These are phyloP conservation scores for Cyclanthera cordifolia DNA, from an alignment of 306 rosid genomes.

Conservation along the genomic window DNA sequence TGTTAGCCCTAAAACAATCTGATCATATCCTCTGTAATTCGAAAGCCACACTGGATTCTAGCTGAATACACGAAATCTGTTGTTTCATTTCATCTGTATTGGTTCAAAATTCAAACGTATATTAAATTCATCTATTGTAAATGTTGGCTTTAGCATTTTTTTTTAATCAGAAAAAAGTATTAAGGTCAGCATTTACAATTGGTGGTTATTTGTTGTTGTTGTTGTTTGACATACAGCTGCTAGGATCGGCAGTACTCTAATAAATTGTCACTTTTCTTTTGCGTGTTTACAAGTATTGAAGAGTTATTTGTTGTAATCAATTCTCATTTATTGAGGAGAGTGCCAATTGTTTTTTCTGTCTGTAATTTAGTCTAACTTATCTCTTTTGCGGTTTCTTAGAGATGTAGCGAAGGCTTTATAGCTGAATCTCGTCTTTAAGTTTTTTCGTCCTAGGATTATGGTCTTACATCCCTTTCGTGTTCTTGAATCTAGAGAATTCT, in stretches of 20 bases:
- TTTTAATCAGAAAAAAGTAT: no score
- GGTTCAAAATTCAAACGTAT: neutral
- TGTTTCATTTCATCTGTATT: no score
- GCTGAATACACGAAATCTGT: neutral
- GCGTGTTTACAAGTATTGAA: neutral
- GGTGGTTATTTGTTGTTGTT: neutral
- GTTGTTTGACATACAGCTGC: neutral
- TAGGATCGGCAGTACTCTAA: neutral
- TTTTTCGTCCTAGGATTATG: neutral
- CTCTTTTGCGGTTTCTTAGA: neutral
- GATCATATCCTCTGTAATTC: neutral
- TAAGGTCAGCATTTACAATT: neutral
- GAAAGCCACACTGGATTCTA: neutral
- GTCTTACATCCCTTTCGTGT: neutral
- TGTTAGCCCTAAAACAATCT: neutral
- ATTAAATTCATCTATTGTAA: no score
- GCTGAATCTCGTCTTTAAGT: neutral
- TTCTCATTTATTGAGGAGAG: constrained; percentile 2
- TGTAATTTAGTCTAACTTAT: neutral
- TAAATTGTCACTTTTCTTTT: neutral
- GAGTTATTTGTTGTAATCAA: neutral
- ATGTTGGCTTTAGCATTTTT: no score
- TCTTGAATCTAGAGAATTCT: neutral
- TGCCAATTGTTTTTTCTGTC: neutral
- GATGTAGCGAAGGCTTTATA: neutral